Evolutionary conservation across 169 alveolate genomes (phyloP).

Genomic region (Plasmodium fragile): DNA sequence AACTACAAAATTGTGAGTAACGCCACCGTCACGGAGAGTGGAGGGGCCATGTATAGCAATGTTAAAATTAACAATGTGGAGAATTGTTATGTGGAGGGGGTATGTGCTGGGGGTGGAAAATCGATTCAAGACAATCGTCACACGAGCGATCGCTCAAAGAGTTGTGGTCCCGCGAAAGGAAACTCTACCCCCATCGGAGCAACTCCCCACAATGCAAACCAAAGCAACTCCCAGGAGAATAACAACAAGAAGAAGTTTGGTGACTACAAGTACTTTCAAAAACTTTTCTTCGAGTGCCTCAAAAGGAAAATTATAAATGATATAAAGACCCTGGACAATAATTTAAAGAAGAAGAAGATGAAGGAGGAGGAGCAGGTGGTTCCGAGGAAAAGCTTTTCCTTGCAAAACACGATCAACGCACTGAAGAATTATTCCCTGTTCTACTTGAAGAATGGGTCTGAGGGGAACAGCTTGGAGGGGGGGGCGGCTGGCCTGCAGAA

Average conservation of each 20-base stretch:
- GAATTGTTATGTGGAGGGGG: not conserved
- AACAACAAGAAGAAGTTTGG: not conserved
- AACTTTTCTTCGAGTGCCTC: slow-evolving; percentile 47
- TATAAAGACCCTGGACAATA: slow-evolving; percentile 50
- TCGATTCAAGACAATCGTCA: not conserved
- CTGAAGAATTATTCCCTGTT: slow-evolving; percentile 40
- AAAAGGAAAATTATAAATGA: slow-evolving; percentile 52
- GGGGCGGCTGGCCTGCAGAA: not conserved
- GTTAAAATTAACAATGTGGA: not conserved
- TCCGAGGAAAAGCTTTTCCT: slow-evolving; percentile 4
- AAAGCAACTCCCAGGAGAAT: not conserved
- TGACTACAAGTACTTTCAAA: slow-evolving; percentile 40
- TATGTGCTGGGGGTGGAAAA: not conserved
- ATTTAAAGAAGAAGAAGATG: slow-evolving; percentile 29
- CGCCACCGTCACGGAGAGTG: not conserved
- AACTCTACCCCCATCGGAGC: not conserved
- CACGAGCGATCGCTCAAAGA: not conserved
- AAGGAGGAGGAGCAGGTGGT: not conserved
- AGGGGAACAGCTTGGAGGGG: not conserved
- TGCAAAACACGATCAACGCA: slow-evolving; percentile 49
- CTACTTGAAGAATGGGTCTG: slow-evolving; percentile 3
- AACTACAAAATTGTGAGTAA: not conserved
- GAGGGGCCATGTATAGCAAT: not conserved
- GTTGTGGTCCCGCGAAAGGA: not conserved
- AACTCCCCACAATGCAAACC: not conserved